phyloP scores from a whole-genome alignment of 345 rosid species.

The Raphanus raphanistrum region DNA sequence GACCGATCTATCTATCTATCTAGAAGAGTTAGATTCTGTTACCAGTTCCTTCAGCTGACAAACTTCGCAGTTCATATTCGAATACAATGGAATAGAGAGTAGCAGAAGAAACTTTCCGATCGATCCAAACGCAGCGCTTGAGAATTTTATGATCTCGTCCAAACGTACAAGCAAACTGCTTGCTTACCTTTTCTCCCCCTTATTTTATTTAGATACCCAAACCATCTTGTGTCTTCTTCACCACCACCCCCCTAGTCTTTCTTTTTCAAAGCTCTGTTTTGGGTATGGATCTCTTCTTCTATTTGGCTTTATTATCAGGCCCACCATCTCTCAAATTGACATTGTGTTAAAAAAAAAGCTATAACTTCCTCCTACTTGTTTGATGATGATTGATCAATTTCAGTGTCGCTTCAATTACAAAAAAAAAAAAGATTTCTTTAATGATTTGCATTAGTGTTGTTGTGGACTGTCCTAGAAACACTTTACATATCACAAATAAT shows the following conservation, averaged over 20 bases:
- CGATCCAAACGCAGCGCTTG: constrained; percentile 1
- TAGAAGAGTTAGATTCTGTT: background rate
- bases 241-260: background rate
- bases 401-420: background rate
- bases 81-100: background rate
- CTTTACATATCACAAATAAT: too few species aligned
- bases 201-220: too few species aligned
- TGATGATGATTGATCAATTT: too few species aligned
- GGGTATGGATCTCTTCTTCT: background rate
- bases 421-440: too few species aligned
- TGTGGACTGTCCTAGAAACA: too few species aligned
- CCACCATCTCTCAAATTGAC: background rate
- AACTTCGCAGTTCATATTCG: constrained; percentile 86
- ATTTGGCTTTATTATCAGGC: constrained; percentile 4
- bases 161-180: background rate
- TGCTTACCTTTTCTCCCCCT: background rate
- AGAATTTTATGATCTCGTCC: constrained; percentile 8
- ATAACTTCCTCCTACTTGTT: too few species aligned
- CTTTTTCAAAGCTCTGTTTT: background rate
- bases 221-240: background rate
- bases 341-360: too few species aligned
- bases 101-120: background rate
- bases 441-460: too few species aligned
- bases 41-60: constrained; percentile 96
- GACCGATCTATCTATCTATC: too few species aligned